Conservation (phyloP, 2,329 filamentous ascomycete species). For the Trichoderma sp. region DNA sequence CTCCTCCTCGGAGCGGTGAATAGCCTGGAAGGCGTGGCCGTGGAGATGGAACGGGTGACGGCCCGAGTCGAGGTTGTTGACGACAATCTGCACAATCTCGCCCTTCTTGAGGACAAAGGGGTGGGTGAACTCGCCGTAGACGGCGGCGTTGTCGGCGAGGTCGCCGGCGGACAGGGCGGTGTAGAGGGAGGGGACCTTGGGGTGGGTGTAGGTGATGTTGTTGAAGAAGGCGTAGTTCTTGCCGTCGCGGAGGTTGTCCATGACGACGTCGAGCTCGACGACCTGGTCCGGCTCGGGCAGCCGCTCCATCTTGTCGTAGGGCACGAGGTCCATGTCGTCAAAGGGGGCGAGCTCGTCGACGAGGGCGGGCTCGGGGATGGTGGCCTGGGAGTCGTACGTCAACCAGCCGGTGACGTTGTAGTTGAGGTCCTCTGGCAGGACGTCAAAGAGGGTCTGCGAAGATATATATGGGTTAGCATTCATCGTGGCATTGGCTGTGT, state of each 20-base stretch:
- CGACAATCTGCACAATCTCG: slow-evolving; percentile 70
- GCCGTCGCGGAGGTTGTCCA: slow-evolving; percentile 64
- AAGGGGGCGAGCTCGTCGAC: slow-evolving; percentile 66
- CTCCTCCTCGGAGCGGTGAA: slow-evolving; percentile 62
- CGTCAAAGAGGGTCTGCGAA: slow-evolving; percentile 64
- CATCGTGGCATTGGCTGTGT: too few relatives aligned
- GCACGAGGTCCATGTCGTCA: slow-evolving; percentile 73
- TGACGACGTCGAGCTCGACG: slow-evolving; percentile 65
- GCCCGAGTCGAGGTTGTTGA: slow-evolving; percentile 75
- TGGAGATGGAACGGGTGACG: slow-evolving; percentile 80
- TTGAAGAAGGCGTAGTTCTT: slow-evolving; percentile 69
- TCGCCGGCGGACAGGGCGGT: slow-evolving; percentile 68
- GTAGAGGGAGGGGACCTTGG: slow-evolving; percentile 80
- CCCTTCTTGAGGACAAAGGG: slow-evolving; percentile 68
- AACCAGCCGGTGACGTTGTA: slow-evolving; percentile 69
- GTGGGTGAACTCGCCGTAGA: slow-evolving; percentile 70
- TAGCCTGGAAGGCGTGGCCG: slow-evolving; percentile 72
- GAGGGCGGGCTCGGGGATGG: slow-evolving; percentile 52
- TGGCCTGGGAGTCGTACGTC: slow-evolving; percentile 54
- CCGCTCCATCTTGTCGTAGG: slow-evolving; percentile 65
- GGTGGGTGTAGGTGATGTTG: slow-evolving; percentile 72
- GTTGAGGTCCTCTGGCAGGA: slow-evolving; percentile 67
- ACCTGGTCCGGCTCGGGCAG: slow-evolving; percentile 63
- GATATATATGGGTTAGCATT: background rate
- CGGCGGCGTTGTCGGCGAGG: slow-evolving; percentile 56